These are phyloP conservation scores for Calonectria hawksworthii DNA, from an alignment of 2,329 filamentous ascomycete genomes.

Conservation along the genomic window DNA sequence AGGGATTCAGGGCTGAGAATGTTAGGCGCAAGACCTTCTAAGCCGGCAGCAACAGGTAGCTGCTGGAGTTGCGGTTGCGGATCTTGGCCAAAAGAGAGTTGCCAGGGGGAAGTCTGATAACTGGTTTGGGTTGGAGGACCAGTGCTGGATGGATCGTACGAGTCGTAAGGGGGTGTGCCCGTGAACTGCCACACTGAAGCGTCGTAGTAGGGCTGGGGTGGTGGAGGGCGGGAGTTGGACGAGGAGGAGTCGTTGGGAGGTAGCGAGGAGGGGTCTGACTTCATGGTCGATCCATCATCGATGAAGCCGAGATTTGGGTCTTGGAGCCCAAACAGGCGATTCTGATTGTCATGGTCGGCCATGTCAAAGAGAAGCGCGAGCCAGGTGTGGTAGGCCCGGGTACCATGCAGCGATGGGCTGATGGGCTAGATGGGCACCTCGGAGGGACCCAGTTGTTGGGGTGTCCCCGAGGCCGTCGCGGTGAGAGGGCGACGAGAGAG, in stretches of 20 bases:
- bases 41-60: constrained; percentile 50
- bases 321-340: constrained; percentile 61
- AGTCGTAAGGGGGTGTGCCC: constrained; percentile 62
- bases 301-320: constrained; percentile 57
- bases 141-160: constrained; percentile 57
- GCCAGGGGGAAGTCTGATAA: constrained; percentile 53
- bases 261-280: constrained; percentile 48
- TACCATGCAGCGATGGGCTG: constrained; percentile 49
- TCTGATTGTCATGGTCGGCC: constrained; percentile 57
- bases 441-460: constrained; percentile 34
- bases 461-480: constrained; percentile 27
- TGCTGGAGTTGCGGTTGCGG: constrained; percentile 50
- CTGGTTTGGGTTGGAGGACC: constrained; percentile 51
- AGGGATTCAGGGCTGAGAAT: constrained; percentile 54
- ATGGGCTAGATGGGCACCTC: constrained; percentile 39
- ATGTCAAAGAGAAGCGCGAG: constrained; percentile 49
- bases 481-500: constrained; percentile 37
- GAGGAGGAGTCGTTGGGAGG: constrained; percentile 50
- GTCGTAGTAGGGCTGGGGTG: constrained; percentile 49
- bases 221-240: constrained; percentile 46
- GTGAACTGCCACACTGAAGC: constrained; percentile 64
- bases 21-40: constrained; percentile 50
- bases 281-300: constrained; percentile 51
- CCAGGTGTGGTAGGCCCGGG: constrained; percentile 45
- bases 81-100: constrained; percentile 48